Evolutionary conservation across 257 asterid genomes (phyloP).

Genomic region (Nicotiana attenuata): DNA sequence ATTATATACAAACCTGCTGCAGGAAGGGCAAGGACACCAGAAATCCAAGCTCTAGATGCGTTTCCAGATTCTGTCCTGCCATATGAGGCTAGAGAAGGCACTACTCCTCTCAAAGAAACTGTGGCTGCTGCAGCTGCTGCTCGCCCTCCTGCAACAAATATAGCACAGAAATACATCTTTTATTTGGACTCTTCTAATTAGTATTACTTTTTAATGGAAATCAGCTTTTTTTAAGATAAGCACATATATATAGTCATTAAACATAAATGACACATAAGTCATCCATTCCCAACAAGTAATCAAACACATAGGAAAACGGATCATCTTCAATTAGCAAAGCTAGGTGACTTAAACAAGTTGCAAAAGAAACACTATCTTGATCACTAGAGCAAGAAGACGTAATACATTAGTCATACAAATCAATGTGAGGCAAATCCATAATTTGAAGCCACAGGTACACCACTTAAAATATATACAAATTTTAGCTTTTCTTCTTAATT

Average conservation of each 20-base stretch:
- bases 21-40: slow-evolving; percentile 74
- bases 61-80: slow-evolving; percentile 58
- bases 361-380: neutral
- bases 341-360: neutral
- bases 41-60: slow-evolving; percentile 60
- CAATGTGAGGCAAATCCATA: neutral
- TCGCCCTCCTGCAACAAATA: slow-evolving; percentile 51
- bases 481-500: neutral
- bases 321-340: neutral
- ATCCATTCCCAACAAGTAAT: neutral
- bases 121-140: slow-evolving; percentile 74
- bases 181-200: neutral
- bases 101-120: slow-evolving; percentile 62
- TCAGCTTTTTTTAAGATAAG: neutral
- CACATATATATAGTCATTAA: neutral
- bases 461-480: neutral
- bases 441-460: neutral
- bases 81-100: slow-evolving; percentile 51
- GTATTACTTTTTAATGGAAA: neutral
- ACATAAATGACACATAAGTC: neutral
- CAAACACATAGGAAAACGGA: neutral
- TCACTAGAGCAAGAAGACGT: neutral
- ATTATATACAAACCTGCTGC: slow-evolving; percentile 65
- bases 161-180: slow-evolving; percentile 7
- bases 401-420: neutral